These are phyloP conservation scores for Hortiboletus flavorubellus DNA, from an alignment of 768 basidiomycete genomes.

Conservation along the genomic window DNA sequence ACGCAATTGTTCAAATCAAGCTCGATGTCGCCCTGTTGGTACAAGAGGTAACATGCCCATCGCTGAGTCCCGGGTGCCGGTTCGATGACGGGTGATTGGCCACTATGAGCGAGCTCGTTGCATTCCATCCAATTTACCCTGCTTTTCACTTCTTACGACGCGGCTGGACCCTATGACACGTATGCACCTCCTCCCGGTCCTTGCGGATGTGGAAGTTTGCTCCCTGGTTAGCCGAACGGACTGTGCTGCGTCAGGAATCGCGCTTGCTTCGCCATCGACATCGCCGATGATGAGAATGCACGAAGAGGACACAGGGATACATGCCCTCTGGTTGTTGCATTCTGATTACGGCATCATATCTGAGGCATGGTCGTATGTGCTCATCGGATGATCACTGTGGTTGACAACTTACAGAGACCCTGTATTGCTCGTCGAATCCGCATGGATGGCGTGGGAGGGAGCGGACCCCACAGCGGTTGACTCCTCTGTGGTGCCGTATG, in stretches of 20 bases:
- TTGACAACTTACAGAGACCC: too few species aligned
- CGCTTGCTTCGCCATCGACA: not conserved
- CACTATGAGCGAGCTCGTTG: not conserved
- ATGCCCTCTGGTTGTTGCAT: not conserved
- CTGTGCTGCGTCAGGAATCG: constrained; percentile 4
- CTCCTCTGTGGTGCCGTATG: too few species aligned
- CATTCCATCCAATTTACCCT: not conserved
- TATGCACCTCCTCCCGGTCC: not conserved
- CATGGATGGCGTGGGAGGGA: too few species aligned
- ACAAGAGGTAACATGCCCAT: not conserved
- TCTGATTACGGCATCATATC: not conserved
- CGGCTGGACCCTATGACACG: constrained; percentile 15
- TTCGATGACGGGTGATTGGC: not conserved
- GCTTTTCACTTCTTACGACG: constrained; percentile 8
- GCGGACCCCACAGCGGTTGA: too few species aligned
- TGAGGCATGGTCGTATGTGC: not conserved
- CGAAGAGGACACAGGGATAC: constrained; percentile 5
- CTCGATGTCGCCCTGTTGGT: not conserved
- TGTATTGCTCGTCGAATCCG: too few species aligned
- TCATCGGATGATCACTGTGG: too few species aligned
- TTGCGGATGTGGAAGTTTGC: not conserved
- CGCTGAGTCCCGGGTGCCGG: not conserved
- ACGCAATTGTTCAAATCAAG: constrained; percentile 5
- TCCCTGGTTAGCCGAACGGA: constrained; percentile 2
- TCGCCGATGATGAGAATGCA: not conserved